Evolutionary conservation across 805 yeast genomes (phyloP).

Genomic region (Candida silvicultrix): DNA sequence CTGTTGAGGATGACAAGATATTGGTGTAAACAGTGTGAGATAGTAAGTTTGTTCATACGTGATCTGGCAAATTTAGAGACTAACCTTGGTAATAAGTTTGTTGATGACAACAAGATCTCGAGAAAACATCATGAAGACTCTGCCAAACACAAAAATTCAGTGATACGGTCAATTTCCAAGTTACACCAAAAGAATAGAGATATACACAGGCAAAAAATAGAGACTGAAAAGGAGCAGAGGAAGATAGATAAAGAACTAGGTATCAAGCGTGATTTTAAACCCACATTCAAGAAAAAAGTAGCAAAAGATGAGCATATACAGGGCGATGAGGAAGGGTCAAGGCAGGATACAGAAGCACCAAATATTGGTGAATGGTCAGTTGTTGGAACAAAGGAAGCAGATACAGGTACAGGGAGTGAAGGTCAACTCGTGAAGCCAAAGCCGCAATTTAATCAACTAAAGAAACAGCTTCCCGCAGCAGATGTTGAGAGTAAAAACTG

Average conservation of each 20-base stretch:
- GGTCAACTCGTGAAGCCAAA: background rate
- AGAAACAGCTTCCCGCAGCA: slow-evolving; percentile 7
- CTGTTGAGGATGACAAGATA: slow-evolving; percentile 8
- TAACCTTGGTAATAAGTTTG: too few species aligned
- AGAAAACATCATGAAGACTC: slow-evolving; percentile 28
- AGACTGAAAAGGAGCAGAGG: slow-evolving; percentile 13
- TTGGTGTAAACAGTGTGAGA: slow-evolving; percentile 27
- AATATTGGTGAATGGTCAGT: slow-evolving; percentile 12
- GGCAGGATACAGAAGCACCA: slow-evolving; percentile 3
- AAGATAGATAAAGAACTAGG: slow-evolving; percentile 7
- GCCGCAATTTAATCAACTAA: slow-evolving; percentile 2
- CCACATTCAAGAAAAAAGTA: background rate
- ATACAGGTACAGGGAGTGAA: background rate
- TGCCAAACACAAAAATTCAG: slow-evolving; percentile 23
- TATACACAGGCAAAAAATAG: slow-evolving; percentile 7
- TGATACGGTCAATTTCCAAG: slow-evolving; percentile 16
- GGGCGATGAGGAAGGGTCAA: slow-evolving; percentile 2
- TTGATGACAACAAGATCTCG: slow-evolving; percentile 28
- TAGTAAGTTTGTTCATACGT: slow-evolving; percentile 21
- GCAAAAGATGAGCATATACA: background rate
- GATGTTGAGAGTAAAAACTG: slow-evolving; percentile 22
- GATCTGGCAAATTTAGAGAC: too few species aligned
- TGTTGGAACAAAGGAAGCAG: slow-evolving; percentile 1
- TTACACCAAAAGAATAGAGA: slow-evolving; percentile 23
- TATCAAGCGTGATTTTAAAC: background rate